Percentiles rank a stretch among this genome's conserved stretches.
Conservation (phyloP, 495 filamentous ascomycete species). For the Penicillium diatomitis region DNA sequence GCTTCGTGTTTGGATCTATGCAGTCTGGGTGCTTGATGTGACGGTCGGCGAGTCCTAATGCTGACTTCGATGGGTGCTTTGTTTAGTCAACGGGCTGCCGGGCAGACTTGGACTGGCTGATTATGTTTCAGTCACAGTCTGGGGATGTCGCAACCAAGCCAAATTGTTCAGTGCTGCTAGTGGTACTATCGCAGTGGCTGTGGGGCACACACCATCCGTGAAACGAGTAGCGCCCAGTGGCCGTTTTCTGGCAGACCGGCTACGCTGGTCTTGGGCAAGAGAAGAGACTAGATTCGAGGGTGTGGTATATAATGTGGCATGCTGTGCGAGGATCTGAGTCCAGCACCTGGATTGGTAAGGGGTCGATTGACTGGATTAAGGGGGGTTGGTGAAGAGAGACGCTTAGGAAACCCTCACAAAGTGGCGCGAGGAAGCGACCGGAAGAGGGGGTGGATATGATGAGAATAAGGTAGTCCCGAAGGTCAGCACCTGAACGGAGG, state of each 20-base stretch:
- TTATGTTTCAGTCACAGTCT: background rate
- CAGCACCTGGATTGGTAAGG: too few species aligned
- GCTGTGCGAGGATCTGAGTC: background rate
- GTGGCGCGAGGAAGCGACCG: background rate
- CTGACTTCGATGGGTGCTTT: background rate
- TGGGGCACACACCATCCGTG: conserved; percentile 1
- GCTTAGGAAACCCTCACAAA: background rate
- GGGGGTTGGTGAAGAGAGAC: background rate
- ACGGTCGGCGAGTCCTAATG: background rate
- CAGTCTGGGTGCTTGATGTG: background rate
- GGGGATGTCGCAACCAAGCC: conserved; percentile 12
- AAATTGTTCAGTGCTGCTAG: background rate
- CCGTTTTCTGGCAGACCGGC: too few species aligned
- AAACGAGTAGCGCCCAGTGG: background rate
- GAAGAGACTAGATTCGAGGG: background rate
- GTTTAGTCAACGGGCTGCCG: background rate
- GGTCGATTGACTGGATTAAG: too few species aligned
- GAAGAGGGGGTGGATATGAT: conserved; percentile 6
- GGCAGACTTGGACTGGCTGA: conserved; percentile 1
- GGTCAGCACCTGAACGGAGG: too few species aligned
- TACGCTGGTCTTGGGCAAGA: too few species aligned
- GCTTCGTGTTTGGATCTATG: background rate
- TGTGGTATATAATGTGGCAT: background rate
- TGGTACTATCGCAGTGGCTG: background rate
- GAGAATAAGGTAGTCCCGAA: too few species aligned